Evolutionary conservation across 2,329 filamentous ascomycete species (phyloP).

Genomic region (Claviceps fusiformis): DNA sequence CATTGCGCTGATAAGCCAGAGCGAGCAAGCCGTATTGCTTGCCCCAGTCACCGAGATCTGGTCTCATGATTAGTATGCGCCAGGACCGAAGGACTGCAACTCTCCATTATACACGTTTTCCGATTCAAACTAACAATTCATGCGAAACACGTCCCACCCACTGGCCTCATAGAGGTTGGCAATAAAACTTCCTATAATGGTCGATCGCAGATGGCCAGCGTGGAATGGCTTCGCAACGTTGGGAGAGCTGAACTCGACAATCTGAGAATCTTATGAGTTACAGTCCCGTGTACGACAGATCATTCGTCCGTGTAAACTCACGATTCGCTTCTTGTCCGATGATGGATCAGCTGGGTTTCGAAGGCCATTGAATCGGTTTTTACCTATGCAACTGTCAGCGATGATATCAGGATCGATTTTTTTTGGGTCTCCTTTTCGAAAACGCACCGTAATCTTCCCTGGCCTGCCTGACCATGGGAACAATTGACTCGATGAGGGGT

Average conservation of each 20-base stretch:
- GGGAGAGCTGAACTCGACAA: slow-evolving; percentile 74
- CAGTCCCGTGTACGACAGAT: background rate
- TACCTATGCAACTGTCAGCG: slow-evolving; percentile 30
- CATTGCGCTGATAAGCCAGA: slow-evolving; percentile 62
- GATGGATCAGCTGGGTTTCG: slow-evolving; percentile 47
- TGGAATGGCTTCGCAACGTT: slow-evolving; percentile 83
- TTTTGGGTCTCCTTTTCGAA: too few relatives aligned
- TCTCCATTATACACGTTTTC: background rate
- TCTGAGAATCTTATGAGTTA: slow-evolving; percentile 14
- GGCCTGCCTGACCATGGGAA: slow-evolving; percentile 55
- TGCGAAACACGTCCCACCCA: slow-evolving; percentile 59
- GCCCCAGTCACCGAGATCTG: slow-evolving; percentile 66
- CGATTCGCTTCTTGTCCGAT: slow-evolving; percentile 47
- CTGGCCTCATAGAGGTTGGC: slow-evolving; percentile 56
- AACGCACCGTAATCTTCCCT: slow-evolving; percentile 33
- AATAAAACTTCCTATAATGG: slow-evolving; percentile 68
- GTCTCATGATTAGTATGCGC: background rate
- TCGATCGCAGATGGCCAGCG: slow-evolving; percentile 62
- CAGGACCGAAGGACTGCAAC: background rate
- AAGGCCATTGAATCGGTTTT: slow-evolving; percentile 45
- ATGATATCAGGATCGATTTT: too few relatives aligned
- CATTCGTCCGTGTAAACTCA: background rate
- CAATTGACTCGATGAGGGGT: slow-evolving; percentile 49
- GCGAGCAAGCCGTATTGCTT: slow-evolving; percentile 65
- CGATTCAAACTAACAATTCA: slow-evolving; percentile 38